Base-by-base conservation (phyloP, 1,284 basidiomycete genomes). In the Malassezia globosa region DNA sequence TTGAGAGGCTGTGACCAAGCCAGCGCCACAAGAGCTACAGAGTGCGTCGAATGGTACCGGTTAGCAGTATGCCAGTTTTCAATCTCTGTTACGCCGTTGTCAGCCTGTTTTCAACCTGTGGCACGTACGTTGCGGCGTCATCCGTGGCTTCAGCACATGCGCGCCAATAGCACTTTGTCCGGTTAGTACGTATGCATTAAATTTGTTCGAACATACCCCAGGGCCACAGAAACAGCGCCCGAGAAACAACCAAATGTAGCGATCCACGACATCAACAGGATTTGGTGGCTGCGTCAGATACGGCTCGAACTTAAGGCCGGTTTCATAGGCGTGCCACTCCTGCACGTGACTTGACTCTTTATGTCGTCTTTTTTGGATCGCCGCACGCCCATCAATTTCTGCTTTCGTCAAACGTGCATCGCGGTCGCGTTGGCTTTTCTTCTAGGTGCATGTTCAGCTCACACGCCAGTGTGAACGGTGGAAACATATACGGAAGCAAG, bases 21-120 rank as follows among this genome's bases (percentile, higher is more conserved):
- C 5, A 57, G 55, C 37, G 55, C 58, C 38, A 69, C 56, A 3
- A 69, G 60, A 23, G 60, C 63, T 48, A 63, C 46, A 22, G 63
- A 61, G 56, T 69, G 66, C n/a, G 63, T 34, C 19, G 67, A 47
- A 44, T 68, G 64, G 55, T 69, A 69, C 22, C 62, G 58, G 21
- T 57, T 62, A 1, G 66, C 66, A 14, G 63, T 69, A n/a, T 40
- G 55, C 64, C 64, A 69, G 7, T 59, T 56, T n/a, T 54, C 51
- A 39, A 54, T 38, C 38, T 67, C 63, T 65, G 34, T n/a, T n/a
- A n/a, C n/a, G n/a, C 1, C 26, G 7, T 13, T 41, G 16, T 29
- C 19, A 33, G 10, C 18, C 6, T n/a, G n/a, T n/a, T n/a, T n/a
- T 14, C 4, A 16, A 16, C 23, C 42, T 21, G 14, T 18, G n/a